Evolutionary conservation across 352 stramenopile genomes (phyloP), one percentile per base, ranked within the genome.

Genomic region (Phytophthora pistaciae): DNA sequence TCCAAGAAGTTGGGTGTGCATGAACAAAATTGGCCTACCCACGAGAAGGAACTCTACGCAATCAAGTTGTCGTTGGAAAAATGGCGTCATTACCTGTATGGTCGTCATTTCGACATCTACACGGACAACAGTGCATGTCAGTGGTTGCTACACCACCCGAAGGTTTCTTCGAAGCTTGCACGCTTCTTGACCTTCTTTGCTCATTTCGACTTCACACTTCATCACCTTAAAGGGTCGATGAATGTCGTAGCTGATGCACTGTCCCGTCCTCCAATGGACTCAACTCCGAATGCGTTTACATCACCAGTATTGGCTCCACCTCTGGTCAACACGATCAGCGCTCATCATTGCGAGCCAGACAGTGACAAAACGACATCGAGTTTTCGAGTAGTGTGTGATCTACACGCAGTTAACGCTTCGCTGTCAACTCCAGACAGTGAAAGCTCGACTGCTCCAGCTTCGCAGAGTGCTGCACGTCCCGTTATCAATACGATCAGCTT

Each of bases 101-200:
- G 56, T 53, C n/a, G 36, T 23, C 48, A 20, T 61, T 61, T 53
- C 36, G 56, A 61, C 36, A 21, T 61, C 5, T 61, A 25, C 56
- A 61, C 56, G 16, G 56, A 62, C 23, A 65, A 50, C 50, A 55
- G 60, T 60, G 33, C 60, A 27, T 60, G 50, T 21, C 33, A 67
- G 9, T 67, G 60, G 36, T 33, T 60, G 40, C 23, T 67, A 21
- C 50, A 59, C 27, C 50, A 67, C 36, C 60, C 60, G 9, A 54
- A 60, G 3, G 60, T 67, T n/a, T 67, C 36, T 7, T 10, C 59
- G 5, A 66, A 58, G 31, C 16, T 58, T 18, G 59, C 59, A 49
- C 58, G 58, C 20, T 56, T 64, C 18, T 49, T 64, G 27, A 64
- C 42, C 14, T 64, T 64, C 58, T 64, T 64, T 44, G 49, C 44